A percentile compares a stretch with the other conserved stretches of the same genome.
Evolutionary conservation across 1,139 yeast genomes (phyloP).

Genomic region (Suhomyces anneliseae): DNA sequence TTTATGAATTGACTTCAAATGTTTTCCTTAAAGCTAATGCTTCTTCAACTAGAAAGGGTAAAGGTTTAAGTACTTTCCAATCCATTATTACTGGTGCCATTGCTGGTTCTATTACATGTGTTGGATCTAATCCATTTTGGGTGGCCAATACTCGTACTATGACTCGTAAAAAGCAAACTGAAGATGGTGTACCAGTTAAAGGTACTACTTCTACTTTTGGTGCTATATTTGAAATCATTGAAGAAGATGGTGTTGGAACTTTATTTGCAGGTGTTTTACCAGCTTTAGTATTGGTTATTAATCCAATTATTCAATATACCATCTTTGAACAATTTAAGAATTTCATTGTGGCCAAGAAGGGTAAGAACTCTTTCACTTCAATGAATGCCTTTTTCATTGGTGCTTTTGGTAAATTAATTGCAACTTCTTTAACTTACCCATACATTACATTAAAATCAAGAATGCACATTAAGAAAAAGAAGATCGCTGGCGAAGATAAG

Average conservation of each 20-base stretch:
- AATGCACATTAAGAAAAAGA: conserved; percentile 65
- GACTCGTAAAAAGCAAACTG: conserved; percentile 52
- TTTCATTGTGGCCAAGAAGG: conserved; percentile 54
- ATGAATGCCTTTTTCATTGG: conserved; percentile 82
- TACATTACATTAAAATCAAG: conserved; percentile 87
- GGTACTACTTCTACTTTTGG: conserved; percentile 43
- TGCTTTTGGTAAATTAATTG: conserved; percentile 84
- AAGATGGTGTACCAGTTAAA: conserved; percentile 16
- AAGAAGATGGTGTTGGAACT: conserved; percentile 68
- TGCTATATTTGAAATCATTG: conserved; percentile 60
- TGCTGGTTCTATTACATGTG: conserved; percentile 85
- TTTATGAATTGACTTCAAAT: conserved; percentile 72
- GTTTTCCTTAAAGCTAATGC: conserved; percentile 46
- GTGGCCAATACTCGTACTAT: conserved; percentile 83
- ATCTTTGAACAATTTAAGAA: conserved; percentile 85
- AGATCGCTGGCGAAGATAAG: conserved; percentile 19
- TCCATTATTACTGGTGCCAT: conserved; percentile 78
- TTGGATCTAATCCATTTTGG: conserved; percentile 94
- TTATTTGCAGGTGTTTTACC: conserved; percentile 86
- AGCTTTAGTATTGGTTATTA: conserved; percentile 78
- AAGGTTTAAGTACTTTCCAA: conserved; percentile 63
- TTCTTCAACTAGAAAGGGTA: conserved; percentile 22
- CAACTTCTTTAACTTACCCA: conserved; percentile 87
- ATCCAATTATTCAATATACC: conserved; percentile 91
- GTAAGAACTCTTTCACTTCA: conserved; percentile 49